These are phyloP conservation scores for Flueggea neowawraea DNA, from an alignment of 441 rosid genomes.

Conservation along the genomic window DNA sequence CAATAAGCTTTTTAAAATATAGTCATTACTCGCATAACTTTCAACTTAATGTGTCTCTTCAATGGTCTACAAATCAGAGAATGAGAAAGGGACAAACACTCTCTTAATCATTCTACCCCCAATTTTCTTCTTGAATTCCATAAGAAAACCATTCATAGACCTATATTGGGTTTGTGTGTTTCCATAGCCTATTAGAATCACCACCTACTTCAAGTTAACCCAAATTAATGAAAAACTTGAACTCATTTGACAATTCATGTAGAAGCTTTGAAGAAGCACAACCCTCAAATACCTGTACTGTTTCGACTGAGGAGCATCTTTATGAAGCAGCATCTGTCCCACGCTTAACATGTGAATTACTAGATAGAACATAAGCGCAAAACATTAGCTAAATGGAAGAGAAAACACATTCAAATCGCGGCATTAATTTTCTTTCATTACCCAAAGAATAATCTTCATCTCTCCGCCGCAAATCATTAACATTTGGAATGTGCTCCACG, in stretches of 20 bases:
- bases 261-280: not conserved
- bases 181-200: too few species aligned
- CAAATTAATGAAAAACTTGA: too few species aligned
- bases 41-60: not conserved
- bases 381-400: not conserved
- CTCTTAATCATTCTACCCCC: not conserved
- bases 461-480: constrained; percentile 53
- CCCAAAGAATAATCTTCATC: constrained; percentile 77
- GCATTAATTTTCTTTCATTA: constrained; percentile 11
- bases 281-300: constrained; percentile 39
- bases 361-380: constrained; percentile 21
- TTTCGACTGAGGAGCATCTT: constrained; percentile 56
- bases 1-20: not conserved
- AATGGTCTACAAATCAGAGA: too few species aligned
- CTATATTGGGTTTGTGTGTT: too few species aligned
- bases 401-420: not conserved
- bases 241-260: too few species aligned
- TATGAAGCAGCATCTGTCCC: constrained; percentile 61
- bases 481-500: constrained; percentile 69
- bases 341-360: constrained; percentile 78
- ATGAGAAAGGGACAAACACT: not conserved
- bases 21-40: not conserved
- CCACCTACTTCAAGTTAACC: too few species aligned
- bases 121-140: too few species aligned
- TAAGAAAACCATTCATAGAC: too few species aligned